Evolutionary conservation across 768 basidiomycete species (phyloP).

Genomic region (Panus rudis): DNA sequence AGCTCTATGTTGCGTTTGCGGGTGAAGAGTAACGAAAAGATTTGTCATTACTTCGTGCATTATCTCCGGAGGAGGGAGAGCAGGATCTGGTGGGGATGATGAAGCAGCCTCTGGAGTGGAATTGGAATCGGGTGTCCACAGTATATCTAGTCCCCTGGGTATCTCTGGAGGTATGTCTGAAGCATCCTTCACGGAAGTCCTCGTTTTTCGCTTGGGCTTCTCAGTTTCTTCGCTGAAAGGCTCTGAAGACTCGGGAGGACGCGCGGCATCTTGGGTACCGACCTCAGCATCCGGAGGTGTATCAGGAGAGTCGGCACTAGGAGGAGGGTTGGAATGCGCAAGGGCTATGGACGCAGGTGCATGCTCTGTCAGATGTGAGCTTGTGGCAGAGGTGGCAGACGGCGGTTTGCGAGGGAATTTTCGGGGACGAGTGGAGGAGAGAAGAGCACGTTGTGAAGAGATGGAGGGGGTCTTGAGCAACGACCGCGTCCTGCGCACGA

Average conservation of each 20-base stretch:
- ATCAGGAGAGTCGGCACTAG: slow-evolving; percentile 13
- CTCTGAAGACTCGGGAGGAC: slow-evolving; percentile 13
- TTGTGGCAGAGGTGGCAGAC: slow-evolving; percentile 10
- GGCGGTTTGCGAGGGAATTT: slow-evolving; percentile 26
- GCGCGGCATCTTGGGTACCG: slow-evolving; percentile 10
- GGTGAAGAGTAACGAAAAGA: slow-evolving; percentile 69
- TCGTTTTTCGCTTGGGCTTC: slow-evolving; percentile 30
- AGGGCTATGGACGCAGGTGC: no score
- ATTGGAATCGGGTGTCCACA: slow-evolving; percentile 48
- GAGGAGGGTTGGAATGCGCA: no score
- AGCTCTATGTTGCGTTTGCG: slow-evolving; percentile 73
- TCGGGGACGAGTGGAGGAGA: slow-evolving; percentile 22
- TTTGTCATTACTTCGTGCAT: slow-evolving; percentile 73
- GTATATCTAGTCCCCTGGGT: slow-evolving; percentile 47
- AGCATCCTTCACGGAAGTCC: slow-evolving; percentile 18
- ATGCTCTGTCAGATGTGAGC: no score
- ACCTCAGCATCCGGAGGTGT: slow-evolving; percentile 7
- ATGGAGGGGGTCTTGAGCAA: slow-evolving; percentile 21
- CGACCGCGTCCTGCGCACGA: slow-evolving; percentile 29
- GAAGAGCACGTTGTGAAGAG: slow-evolving; percentile 19
- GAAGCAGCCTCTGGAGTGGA: background rate
- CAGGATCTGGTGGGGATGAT: slow-evolving; percentile 15
- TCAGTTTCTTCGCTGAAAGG: slow-evolving; percentile 31
- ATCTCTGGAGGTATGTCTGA: slow-evolving; percentile 35
- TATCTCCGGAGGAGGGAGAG: slow-evolving; percentile 66